Evolutionary conservation across 2,329 filamentous ascomycete genomes (phyloP), one percentile per base, ranked within the genome.

Genomic region (Pseudopyricularia javanii): DNA sequence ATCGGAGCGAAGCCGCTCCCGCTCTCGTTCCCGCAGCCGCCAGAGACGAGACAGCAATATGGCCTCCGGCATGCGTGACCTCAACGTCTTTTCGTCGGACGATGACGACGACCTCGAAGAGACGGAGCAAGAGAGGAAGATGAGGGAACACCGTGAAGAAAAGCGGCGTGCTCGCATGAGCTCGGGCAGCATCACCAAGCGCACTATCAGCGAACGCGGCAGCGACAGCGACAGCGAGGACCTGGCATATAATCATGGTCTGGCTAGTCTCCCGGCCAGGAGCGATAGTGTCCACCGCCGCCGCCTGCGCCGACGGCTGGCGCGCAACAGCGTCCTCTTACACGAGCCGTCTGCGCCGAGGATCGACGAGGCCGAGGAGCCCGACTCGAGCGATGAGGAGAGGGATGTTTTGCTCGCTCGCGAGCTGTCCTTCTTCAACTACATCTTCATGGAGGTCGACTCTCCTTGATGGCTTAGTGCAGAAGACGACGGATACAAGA

Each of bases 291-390:
- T 20, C 24, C 72, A 75, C 52, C 67, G 68, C 9, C 69, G 74
- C 20, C 70, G 74, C 28, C 63, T 76, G 54, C 68, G 70, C 52
- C 70, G 75, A 56, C 69, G 72, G 37, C 60, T 74, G 51, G 67
- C 65, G n/a, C 70, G 75, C 34, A 70, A 71, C 40, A 72, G 73
- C 55, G 58, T 75, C n/a, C 67, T 71, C 26, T 75, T 77, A 56
- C 67, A 72, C 20, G 74, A 78, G 54, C 74, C 74, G 32, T 72
- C 72, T 11, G 68, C 69, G 49, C 72, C 72, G 11, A 68, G 72
- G 35, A 79, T 79, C 54, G 74, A 77, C 35, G 75, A 79, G 63
- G 65, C 75, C 1, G 75, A 78, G 15, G 75, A 78, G 61, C 75
- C 75, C 11, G 68, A 71, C 54, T 75, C 73, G 24, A 70, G 68